Conservation (phyloP, 192 early-diverging fungal genomes). For the Thamnidium elegans region DNA sequence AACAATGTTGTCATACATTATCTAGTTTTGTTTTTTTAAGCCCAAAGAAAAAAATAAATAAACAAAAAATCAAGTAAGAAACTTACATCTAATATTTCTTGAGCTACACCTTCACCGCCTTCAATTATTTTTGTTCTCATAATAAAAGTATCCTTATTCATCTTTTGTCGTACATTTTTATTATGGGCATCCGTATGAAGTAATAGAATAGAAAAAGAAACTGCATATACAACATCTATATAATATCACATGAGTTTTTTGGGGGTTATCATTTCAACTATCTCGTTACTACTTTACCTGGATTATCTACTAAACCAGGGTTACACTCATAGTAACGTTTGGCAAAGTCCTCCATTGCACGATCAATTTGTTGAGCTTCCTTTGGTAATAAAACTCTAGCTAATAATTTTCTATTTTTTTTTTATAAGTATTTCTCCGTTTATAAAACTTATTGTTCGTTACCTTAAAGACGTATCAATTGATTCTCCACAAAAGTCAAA, state of each 20-base stretch:
- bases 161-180: slow-evolving; percentile 73
- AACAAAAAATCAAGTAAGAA: too few species aligned
- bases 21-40: slow-evolving; percentile 21
- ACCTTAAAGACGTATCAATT: slow-evolving; percentile 40
- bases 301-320: slow-evolving; percentile 51
- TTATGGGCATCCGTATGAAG: slow-evolving; percentile 89
- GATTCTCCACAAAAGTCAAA: slow-evolving; percentile 37
- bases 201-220: slow-evolving; percentile 78
- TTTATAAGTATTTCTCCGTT: slow-evolving; percentile 2
- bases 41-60: neutral
- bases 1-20: slow-evolving; percentile 60
- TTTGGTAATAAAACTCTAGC: slow-evolving; percentile 71
- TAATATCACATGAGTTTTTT: neutral
- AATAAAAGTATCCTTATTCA: slow-evolving; percentile 80
- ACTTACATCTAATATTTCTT: slow-evolving; percentile 70
- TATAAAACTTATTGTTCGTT: neutral
- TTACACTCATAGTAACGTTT: slow-evolving; percentile 69
- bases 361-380: slow-evolving; percentile 84
- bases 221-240: slow-evolving; percentile 67
- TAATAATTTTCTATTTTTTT: slow-evolving; percentile 60
- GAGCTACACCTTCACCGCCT: slow-evolving; percentile 57
- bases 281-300: slow-evolving; percentile 39
- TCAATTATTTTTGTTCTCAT: slow-evolving; percentile 67
- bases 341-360: slow-evolving; percentile 72
- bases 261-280: neutral